Evolutionary conservation across 495 filamentous ascomycete species (phyloP), one percentile per base, ranked within the genome.

Genomic region (Letharia columbiana): DNA sequence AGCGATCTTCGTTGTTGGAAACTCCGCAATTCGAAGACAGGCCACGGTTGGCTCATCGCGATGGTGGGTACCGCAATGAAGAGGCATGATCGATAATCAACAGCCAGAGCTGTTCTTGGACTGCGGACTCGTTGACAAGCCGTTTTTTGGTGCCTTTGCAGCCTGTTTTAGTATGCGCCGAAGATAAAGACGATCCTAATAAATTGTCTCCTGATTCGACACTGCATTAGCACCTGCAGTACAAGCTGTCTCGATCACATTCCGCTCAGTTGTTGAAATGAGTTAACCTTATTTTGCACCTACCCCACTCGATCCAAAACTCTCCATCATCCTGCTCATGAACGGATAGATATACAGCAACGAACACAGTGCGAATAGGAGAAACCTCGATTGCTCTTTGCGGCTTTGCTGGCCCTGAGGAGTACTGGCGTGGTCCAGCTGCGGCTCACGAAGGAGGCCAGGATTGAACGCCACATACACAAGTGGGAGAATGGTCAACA

Each of bases 21-120:
- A 7, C 56, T 54, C 42, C 71, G 68, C 15, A 77, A 62, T 28
- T 71, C 65, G 31, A 72, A 73, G 23, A 78, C 60, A 11, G 67
- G 71, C 73, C 74, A 76, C 12, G 76, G 20, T 63, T 75, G 67
- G 28, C 69, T 68, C 4, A 75, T 57, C 1, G 67, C 68, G 52
- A 78, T 57, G 35, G 67, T 33, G 8, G 66, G 66, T 12, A 68
- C 57, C 2, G 66, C 49, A 20, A 69, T 23, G 41, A 68, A 23
- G n/a, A 69, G 18, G 18, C n/a, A 64, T 12, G 63, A 70, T 20
- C 17, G 49, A 31, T 28, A 63, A 60, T 18, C 28, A 39, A n/a
- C n/a, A n/a, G n/a, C n/a, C n/a, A n/a, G n/a, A n/a, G n/a, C n/a
- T n/a, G n/a, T n/a, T n/a, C n/a, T n/a, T n/a, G n/a, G n/a, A n/a